Evolutionary conservation across 768 basidiomycete genomes (phyloP), one percentile per base, ranked within the genome.

Genomic region (Tubosaeta sp.): DNA sequence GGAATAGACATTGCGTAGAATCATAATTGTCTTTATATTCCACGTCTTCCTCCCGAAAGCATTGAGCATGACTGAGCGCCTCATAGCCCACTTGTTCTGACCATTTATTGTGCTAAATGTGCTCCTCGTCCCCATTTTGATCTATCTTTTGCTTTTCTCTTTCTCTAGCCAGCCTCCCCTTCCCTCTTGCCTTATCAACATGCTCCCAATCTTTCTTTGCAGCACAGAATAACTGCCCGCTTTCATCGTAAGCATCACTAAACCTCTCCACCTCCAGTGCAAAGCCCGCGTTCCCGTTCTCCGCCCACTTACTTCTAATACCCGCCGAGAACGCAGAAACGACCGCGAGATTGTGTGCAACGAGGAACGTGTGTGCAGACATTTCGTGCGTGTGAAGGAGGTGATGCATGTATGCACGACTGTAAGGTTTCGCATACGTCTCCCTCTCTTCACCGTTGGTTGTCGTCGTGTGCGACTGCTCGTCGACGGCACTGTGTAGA

Each of bases 341-440:
- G 1, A 92, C 77, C 1, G 78, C 64, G 25, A 90, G 72, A 57
- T 94, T 94, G 66, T 94, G 92, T 69, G 83, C 74, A 11, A 75
- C 76, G 16, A 94, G 77, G 21, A 93, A 66, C 4, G 88, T 63
- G 57, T 94, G 89, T 1, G 89, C 85, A 0, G 84, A 81, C 91
- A 94, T 93, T 66, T 94, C 92, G 66, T 94, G 92, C 6, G 91
- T 91, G 46, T 86, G 84, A 31, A 93, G 71, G 13, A 94, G 79
- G 59, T 94, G 91, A 62, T 94, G 90, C 27, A 91, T 45, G 57
- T 94, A 94, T 3, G 87, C 86, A 13, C 77, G 74, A 5, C 75
- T 54, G 55, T 70, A 72, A 2, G 74, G 67, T 1, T 71, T 69
- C 22, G 61, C 63, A 44, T 67, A 64, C 44, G 16, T 39, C 13